A percentile compares a stretch with the other conserved stretches of the same genome.
Evolutionary conservation across 768 basidiomycete genomes (phyloP).

Genomic region (Mycena vulgaris): DNA sequence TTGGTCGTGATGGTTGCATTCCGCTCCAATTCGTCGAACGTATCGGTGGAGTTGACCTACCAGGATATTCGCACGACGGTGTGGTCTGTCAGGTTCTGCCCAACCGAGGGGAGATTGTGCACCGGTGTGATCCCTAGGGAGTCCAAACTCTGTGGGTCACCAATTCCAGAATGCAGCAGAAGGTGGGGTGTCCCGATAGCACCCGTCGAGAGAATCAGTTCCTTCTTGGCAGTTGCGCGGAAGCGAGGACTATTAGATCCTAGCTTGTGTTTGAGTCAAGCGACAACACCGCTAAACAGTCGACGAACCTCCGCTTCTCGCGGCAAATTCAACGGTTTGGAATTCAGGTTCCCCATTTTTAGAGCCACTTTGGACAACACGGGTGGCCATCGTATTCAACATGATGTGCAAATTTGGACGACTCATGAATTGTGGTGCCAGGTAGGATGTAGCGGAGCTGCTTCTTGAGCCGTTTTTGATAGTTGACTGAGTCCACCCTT

Average conservation of each 20-base stretch:
- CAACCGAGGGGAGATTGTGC: slow-evolving; percentile 42
- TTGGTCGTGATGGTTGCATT: slow-evolving; percentile 33
- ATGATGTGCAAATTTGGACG: slow-evolving; percentile 39
- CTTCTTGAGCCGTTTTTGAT: slow-evolving; percentile 32
- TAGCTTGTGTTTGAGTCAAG: neutral
- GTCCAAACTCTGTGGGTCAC: slow-evolving; percentile 30
- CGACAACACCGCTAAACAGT: neutral
- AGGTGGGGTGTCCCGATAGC: slow-evolving; percentile 47
- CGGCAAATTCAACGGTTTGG: slow-evolving; percentile 35
- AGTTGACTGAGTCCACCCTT: slow-evolving; percentile 32
- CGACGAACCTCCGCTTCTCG: slow-evolving; percentile 3
- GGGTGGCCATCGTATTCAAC: slow-evolving; percentile 39
- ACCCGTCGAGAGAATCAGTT: slow-evolving; percentile 52
- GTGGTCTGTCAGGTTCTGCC: slow-evolving; percentile 45
- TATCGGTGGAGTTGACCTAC: slow-evolving; percentile 40
- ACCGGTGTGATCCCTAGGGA: slow-evolving; percentile 38
- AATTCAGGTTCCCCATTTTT: slow-evolving; percentile 3
- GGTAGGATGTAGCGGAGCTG: slow-evolving; percentile 38
- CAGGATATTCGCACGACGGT: slow-evolving; percentile 25
- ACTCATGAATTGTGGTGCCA: slow-evolving; percentile 23
- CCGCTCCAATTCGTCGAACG: slow-evolving; percentile 23
- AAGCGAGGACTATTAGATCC: neutral
- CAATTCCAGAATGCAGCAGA: slow-evolving; percentile 48
- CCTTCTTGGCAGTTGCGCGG: slow-evolving; percentile 43
- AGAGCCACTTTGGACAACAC: slow-evolving; percentile 29